Evolutionary conservation across 805 yeast species (phyloP), one percentile per base, ranked within the genome.

Genomic region (Jamesozyma jinghongensis): DNA sequence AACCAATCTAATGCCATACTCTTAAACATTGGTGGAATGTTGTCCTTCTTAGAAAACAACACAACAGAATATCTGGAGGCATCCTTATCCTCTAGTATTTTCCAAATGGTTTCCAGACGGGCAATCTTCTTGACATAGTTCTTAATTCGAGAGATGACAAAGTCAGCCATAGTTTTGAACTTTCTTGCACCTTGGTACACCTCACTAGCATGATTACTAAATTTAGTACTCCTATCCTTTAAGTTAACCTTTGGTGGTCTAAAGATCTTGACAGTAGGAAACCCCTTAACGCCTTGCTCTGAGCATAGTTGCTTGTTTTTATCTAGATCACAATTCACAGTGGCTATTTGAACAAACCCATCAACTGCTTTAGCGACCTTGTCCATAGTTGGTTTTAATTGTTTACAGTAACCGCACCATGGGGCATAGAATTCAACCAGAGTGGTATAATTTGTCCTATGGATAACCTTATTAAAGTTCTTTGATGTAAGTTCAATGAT

Each of bases 371-470:
- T 74, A 5, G 84, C 94, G 12, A 80, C 75, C 54, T 79, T 79
- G 37, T 68, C 66, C 60, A 70, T 81, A 2, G 75, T 76, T 3
- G 82, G 79, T 43, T 77, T 74, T 38, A 90, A 66, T 42, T 77
- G 72, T 52, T 79, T 73, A 63, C 98, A 90, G 62, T 90, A 86
- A 4, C 97, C 96, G 67, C 98, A 90, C 97, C 97, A 88, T 30
- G 97, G 96, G 4, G 97, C 97, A 61, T 82, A 88, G 62, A 88
- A 88, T 65, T 87, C 87, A 18, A 86, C 87, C 16, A 87, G 64
- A 1, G 95, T 63, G 2, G 94, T 82, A 52, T 85, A 82, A 56
- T 86, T 86, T 2, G 94, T 70, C 18, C 68, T 61, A 33, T 77
- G 68, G 3, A 88, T 76, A 37, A 79, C 81, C 41, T 74, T 72